These are phyloP conservation scores for Aristolochia californica DNA, from an alignment of 164 flowering plant species.

Conservation along the genomic window DNA sequence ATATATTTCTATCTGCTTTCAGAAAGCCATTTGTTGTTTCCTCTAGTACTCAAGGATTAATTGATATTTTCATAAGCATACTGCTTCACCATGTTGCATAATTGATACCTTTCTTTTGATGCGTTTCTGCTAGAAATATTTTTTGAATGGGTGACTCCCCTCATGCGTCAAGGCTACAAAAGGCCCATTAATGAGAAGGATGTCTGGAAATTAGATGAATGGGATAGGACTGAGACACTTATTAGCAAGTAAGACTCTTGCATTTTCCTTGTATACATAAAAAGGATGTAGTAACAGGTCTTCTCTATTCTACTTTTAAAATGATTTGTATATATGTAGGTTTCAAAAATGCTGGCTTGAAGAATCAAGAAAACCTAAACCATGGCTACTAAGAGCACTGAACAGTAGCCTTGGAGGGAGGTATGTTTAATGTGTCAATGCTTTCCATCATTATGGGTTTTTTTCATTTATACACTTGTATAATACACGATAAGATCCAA, in stretches of 20 bases:
- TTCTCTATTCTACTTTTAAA: background rate
- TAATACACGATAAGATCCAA: background rate
- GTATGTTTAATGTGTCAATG: conserved; percentile 20
- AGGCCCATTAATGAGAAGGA: conserved; percentile 89
- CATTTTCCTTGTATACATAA: conserved; percentile 6
- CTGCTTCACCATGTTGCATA: no score
- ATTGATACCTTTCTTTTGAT: conserved; percentile 6
- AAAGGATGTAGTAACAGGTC: background rate
- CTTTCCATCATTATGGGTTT: background rate
- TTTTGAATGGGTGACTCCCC: conserved; percentile 78
- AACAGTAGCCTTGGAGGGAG: conserved; percentile 78
- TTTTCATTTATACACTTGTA: background rate
- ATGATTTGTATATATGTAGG: conserved; percentile 23
- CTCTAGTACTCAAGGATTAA: no score
- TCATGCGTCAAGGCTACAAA: conserved; percentile 70
- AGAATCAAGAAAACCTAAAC: conserved; percentile 61
- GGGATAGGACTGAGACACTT: conserved; percentile 88
- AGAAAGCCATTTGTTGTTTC: no score
- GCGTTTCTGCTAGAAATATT: conserved; percentile 36
- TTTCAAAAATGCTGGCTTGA: conserved; percentile 82
- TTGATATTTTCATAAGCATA: no score
- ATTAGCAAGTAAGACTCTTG: conserved; percentile 36
- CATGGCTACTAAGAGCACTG: conserved; percentile 92
- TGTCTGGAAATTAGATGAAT: conserved; percentile 88
- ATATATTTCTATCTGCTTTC: no score